Evolutionary conservation across 1,139 yeast genomes (phyloP), one percentile per base, ranked within the genome.

Genomic region (Pichiaceae sp.): DNA sequence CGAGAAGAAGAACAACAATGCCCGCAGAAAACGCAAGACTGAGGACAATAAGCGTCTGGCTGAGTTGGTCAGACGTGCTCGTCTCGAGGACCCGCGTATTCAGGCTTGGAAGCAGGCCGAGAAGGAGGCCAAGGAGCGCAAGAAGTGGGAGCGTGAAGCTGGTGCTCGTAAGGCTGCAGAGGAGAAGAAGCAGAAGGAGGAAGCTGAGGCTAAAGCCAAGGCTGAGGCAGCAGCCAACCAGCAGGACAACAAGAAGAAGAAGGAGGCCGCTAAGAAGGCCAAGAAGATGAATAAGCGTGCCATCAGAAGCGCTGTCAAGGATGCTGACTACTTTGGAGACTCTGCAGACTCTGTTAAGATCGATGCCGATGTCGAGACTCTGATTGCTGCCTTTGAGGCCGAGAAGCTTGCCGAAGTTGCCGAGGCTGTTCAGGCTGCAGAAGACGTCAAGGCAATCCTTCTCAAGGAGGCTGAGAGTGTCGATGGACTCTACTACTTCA

Each of bases 251-350:
- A 89, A 89, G 74, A 91, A 91, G 72, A 79, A 89, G 47, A 93
- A 89, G 72, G 97, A 91, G 70, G 95, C 96, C 54, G 96, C 96
- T 41, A 89, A 87, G 72, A 78, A 77, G 50, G 96, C 97, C 34
- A 86, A 84, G 75, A 91, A 84, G 94, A 91, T 89, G 85, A 86
- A 83, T 72, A 91, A 85, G 87, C 85, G 96, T 74, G 66, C 84
- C 39, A 66, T 91, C 49, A 86, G 97, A 75, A 66, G 67, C 52
- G 70, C 89, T 40, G 85, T 78, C 50, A 87, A 89, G 71, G 96
- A 85, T 30, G 76, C 70, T 52, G 85, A 72, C 45, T 87, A 85
- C 75, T 86, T 87, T 53, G 91, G 93, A 47, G 86, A 79, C 47
- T 79, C 78, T 40, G 73, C 64, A 45, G 74, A 75, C 43, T 70